Evolutionary conservation across 2,329 filamentous ascomycete genomes (phyloP).

Genomic region (Emydomyces testavorans): DNA sequence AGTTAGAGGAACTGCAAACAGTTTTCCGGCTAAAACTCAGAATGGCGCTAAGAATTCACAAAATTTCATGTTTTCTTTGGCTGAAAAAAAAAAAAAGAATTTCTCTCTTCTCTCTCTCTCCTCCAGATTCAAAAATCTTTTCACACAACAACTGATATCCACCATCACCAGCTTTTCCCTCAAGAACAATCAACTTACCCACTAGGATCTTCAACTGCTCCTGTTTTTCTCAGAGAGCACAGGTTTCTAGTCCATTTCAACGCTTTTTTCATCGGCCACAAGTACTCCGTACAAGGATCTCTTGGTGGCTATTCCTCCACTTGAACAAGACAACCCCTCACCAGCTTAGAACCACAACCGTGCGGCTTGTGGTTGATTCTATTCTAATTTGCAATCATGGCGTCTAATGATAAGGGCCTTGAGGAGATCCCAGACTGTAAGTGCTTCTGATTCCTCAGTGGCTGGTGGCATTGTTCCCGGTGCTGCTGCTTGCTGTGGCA

Average conservation of each 20-base stretch:
- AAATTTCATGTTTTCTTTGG: background rate
- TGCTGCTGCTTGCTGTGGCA: background rate
- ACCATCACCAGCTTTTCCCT: background rate
- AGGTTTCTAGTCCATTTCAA: background rate
- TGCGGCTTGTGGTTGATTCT: conserved; percentile 58
- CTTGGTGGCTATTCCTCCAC: conserved; percentile 6
- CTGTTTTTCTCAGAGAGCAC: conserved; percentile 5
- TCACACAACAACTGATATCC: conserved; percentile 13
- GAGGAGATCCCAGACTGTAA: conserved; percentile 93
- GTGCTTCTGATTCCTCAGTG: conserved; percentile 31
- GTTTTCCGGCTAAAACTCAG: background rate
- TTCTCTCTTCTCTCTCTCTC: too few species aligned
- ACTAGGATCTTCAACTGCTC: conserved; percentile 10
- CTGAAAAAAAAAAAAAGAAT: conserved; percentile 8
- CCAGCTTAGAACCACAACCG: conserved; percentile 53
- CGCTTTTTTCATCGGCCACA: conserved; percentile 2
- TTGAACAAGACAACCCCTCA: conserved; percentile 13
- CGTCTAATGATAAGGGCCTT: conserved; percentile 85
- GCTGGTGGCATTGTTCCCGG: background rate
- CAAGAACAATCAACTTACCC: background rate
- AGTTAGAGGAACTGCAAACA: too few species aligned
- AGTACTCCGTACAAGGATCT: conserved; percentile 7
- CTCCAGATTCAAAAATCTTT: conserved; percentile 7
- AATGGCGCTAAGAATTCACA: conserved; percentile 2
- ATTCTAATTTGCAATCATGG: conserved; percentile 75